phyloP scores from a whole-genome alignment of 2,329 filamentous ascomycete genomes.

The Colletotrichum graminicola region DNA sequence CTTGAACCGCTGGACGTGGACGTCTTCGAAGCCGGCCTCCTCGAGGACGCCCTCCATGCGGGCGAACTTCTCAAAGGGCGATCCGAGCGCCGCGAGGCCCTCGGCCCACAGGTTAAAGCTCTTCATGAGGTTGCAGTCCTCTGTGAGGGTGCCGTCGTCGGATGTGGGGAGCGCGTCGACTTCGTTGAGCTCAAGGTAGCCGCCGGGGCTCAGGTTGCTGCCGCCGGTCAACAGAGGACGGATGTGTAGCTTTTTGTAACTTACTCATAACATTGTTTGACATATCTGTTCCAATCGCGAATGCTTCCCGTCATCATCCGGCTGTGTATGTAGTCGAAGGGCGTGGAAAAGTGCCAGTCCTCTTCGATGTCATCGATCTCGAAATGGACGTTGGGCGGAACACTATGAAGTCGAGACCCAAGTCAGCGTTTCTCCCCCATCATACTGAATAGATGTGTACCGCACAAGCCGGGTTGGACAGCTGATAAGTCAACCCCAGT shows the following conservation, averaged over 20 bases:
- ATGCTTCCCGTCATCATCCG: slow-evolving; percentile 40
- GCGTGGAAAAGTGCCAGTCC: slow-evolving; percentile 52
- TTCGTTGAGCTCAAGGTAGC: slow-evolving; percentile 39
- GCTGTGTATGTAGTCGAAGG: slow-evolving; percentile 47
- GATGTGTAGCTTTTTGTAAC: not conserved
- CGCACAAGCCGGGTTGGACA: slow-evolving; percentile 58
- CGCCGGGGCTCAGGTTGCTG: slow-evolving; percentile 3
- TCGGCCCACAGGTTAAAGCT: not conserved
- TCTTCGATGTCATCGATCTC: slow-evolving; percentile 57
- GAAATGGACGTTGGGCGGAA: slow-evolving; percentile 60
- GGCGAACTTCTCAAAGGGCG: slow-evolving; percentile 2
- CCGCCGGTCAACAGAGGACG: not conserved
- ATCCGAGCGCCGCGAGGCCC: not conserved
- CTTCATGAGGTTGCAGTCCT: not conserved
- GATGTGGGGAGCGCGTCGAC: not conserved
- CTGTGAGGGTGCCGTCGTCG: slow-evolving; percentile 6
- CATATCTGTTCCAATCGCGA: not conserved
- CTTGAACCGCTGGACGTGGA: slow-evolving; percentile 47
- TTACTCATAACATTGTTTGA: not conserved
- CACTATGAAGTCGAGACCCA: slow-evolving; percentile 36
- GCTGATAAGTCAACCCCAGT: slow-evolving; percentile 69
- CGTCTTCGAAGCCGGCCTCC: slow-evolving; percentile 49
- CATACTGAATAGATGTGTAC: slow-evolving; percentile 52
- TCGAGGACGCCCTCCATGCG: not conserved
- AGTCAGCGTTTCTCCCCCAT: not conserved